A percentile compares a stretch with the other conserved stretches of the same genome.
Evolutionary conservation across 2,329 filamentous ascomycete species (phyloP).

Genomic region (Fonsecaea nubica): DNA sequence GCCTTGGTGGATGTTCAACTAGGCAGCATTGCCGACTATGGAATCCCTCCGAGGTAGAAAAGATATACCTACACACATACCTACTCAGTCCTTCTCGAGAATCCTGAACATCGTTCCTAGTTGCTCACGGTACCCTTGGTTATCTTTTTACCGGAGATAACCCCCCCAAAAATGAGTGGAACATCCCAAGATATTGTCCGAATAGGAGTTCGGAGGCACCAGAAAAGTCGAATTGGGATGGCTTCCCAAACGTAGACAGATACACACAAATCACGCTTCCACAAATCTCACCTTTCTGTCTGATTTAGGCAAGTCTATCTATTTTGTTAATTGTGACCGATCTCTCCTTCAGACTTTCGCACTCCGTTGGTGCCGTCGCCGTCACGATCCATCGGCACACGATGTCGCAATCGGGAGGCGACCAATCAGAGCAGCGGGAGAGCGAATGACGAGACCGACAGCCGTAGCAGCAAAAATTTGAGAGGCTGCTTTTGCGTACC

Average conservation of each 20-base stretch:
- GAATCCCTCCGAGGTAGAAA: too few relatives aligned
- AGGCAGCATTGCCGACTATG: too few relatives aligned
- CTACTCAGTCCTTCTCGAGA: too few relatives aligned
- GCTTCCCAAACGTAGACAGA: background rate
- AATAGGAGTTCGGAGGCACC: background rate
- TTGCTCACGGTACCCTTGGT: too few relatives aligned
- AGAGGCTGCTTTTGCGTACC: slow-evolving; percentile 17
- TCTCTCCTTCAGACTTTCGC: background rate
- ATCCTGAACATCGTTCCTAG: too few relatives aligned
- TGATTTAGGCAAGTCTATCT: background rate
- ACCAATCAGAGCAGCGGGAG: slow-evolving; percentile 30
- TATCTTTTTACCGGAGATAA: background rate
- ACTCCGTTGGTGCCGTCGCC: slow-evolving; percentile 1
- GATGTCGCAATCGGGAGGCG: slow-evolving; percentile 35
- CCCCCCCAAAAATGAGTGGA: background rate
- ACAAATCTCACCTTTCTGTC: background rate
- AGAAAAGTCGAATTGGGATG: background rate
- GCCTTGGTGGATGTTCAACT: too few relatives aligned
- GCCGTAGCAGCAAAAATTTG: slow-evolving; percentile 32
- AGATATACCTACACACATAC: too few relatives aligned
- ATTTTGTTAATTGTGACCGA: slow-evolving; percentile 7
- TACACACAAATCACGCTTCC: background rate
- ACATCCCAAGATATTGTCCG: background rate
- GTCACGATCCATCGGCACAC: slow-evolving; percentile 22
- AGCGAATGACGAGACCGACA: slow-evolving; percentile 34